These are phyloP conservation scores for Serpula lacrymans DNA, from an alignment of 768 basidiomycete species.

Conservation along the genomic window DNA sequence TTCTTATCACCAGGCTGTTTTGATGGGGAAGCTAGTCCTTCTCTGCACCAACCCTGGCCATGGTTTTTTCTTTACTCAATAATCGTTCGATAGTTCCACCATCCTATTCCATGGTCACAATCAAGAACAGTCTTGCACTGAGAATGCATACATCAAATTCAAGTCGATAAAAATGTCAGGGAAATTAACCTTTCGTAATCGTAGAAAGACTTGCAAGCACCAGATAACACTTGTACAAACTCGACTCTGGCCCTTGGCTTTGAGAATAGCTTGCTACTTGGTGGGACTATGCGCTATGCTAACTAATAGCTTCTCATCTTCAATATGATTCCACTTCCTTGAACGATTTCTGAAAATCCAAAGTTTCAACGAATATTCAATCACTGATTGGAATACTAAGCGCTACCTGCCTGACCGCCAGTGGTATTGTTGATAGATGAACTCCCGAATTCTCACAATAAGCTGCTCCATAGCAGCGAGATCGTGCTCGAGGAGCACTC, in stretches of 20 bases:
- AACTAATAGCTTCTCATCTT: constrained; percentile 11
- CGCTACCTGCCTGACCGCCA: no score
- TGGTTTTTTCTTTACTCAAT: constrained; percentile 24
- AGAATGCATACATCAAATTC: no score
- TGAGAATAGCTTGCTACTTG: constrained; percentile 29
- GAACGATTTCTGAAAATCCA: no score
- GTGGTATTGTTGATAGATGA: no score
- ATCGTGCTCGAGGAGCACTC: no score
- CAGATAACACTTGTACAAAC: constrained; percentile 23
- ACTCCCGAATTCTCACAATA: no score
- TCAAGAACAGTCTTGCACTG: constrained; percentile 23
- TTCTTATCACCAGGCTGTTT: no score
- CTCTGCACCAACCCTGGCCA: constrained; percentile 24
- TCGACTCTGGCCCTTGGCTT: constrained; percentile 25
- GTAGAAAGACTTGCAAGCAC: constrained; percentile 27
- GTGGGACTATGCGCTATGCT: constrained; percentile 28
- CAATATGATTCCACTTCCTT: no score
- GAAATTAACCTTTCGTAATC: constrained; percentile 17
- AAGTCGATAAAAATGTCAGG: background rate
- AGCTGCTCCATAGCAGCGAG: no score
- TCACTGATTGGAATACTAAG: no score
- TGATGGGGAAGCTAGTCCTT: constrained; percentile 23
- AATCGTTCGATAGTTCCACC: constrained; percentile 22
- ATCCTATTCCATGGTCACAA: constrained; percentile 18
- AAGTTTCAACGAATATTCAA: no score